Evolutionary conservation across 2,329 filamentous ascomycete genomes (phyloP).

Genomic region (Dactylonectria macrodidyma): DNA sequence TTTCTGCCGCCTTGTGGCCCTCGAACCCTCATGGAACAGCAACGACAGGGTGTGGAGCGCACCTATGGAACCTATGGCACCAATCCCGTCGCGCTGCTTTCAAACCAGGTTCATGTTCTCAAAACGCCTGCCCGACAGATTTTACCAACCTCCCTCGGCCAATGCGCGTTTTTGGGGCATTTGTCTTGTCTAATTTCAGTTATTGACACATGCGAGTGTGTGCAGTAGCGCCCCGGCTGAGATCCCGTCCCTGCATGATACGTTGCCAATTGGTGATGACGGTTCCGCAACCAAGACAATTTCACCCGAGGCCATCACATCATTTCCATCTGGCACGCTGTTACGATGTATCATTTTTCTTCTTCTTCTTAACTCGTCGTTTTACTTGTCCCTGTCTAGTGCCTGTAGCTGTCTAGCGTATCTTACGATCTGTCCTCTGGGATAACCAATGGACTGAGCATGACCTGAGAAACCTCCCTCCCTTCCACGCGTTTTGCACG

Average conservation of each 20-base stretch:
- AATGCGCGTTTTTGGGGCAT: conserved; percentile 23
- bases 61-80: conserved; percentile 27
- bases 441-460: background rate
- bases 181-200: conserved; percentile 27
- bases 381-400: background rate
- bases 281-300: conserved; percentile 23
- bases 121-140: conserved; percentile 15
- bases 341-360: conserved; percentile 18
- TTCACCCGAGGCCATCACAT: conserved; percentile 14
- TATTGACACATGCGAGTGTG: conserved; percentile 30
- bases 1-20: background rate
- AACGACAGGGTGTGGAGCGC: background rate
- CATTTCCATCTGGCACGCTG: conserved; percentile 19
- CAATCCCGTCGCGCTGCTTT: conserved; percentile 36
- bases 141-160: conserved; percentile 20
- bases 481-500: background rate
- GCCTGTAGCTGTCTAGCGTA: background rate
- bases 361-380: conserved; percentile 16
- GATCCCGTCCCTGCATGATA: conserved; percentile 30
- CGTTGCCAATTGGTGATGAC: conserved; percentile 17
- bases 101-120: conserved; percentile 27
- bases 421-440: conserved; percentile 19
- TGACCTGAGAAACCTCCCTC: conserved; percentile 3
- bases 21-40: background rate
- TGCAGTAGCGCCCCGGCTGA: conserved; percentile 22